Conservation (phyloP, 441 rosid genomes). For the Corymbia calophylla region DNA sequence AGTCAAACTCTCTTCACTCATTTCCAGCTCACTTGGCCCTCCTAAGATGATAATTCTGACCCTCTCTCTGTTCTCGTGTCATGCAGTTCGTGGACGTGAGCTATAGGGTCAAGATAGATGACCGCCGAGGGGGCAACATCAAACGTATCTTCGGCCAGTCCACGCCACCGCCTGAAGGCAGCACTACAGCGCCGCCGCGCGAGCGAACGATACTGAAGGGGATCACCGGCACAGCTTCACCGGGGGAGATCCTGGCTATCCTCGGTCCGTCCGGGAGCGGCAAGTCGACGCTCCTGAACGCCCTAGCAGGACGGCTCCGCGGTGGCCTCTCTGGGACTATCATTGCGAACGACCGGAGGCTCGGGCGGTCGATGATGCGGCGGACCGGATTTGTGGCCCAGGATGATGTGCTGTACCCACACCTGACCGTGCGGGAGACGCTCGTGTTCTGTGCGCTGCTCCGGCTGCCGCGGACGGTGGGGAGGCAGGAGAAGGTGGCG, state of each 20-base stretch:
- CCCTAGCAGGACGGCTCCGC: slow-evolving; percentile 64
- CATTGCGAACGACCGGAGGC: slow-evolving; percentile 45
- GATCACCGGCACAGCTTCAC: slow-evolving; percentile 74
- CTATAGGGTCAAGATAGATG: slow-evolving; percentile 43
- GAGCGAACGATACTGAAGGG: slow-evolving; percentile 59
- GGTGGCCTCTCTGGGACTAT: slow-evolving; percentile 61
- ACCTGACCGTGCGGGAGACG: slow-evolving; percentile 88
- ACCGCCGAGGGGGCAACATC: slow-evolving; percentile 20
- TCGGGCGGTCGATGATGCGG: slow-evolving; percentile 34
- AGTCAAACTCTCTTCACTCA: not conserved
- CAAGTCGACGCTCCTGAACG: slow-evolving; percentile 74
- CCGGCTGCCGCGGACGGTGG: slow-evolving; percentile 46
- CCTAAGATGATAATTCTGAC: not conserved
- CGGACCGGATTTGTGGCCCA: slow-evolving; percentile 86
- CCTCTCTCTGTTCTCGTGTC: not conserved
- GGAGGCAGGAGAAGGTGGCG: slow-evolving; percentile 38
- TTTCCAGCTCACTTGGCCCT: slow-evolving; percentile 14
- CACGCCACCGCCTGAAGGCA: slow-evolving; percentile 9
- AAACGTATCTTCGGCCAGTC: slow-evolving; percentile 22
- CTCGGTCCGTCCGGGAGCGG: slow-evolving; percentile 97
- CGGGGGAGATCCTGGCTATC: slow-evolving; percentile 87
- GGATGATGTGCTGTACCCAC: slow-evolving; percentile 89
- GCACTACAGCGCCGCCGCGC: slow-evolving; percentile 11
- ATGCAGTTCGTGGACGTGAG: slow-evolving; percentile 71
- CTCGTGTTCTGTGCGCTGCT: slow-evolving; percentile 69